phyloP scores from a whole-genome alignment of 192 early-diverging fungal species.

The Rhizophagus clarus region DNA sequence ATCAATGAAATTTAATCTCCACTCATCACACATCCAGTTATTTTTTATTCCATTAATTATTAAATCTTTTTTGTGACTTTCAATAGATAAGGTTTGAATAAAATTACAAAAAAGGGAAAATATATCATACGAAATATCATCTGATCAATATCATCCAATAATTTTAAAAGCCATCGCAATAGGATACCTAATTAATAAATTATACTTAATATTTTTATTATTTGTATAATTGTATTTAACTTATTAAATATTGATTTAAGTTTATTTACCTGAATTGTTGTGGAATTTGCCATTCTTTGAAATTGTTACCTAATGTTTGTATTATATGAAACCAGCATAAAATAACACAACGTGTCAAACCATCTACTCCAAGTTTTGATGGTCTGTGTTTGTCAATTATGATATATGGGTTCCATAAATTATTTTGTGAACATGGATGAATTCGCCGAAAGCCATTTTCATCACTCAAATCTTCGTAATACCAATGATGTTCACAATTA shows the following conservation, averaged over 20 bases:
- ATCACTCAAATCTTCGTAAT: background rate
- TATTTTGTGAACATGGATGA: background rate
- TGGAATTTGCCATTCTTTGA: conserved; percentile 9
- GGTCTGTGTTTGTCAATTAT: conserved; percentile 1
- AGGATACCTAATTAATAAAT: background rate
- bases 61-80: background rate
- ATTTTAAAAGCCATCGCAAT: background rate
- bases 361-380: background rate
- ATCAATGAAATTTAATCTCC: background rate
- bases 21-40: conserved; percentile 6
- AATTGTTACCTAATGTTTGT: background rate
- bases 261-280: background rate
- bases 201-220: too few species aligned
- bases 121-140: background rate
- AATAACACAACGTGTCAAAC: background rate
- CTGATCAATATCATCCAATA: background rate
- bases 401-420: background rate
- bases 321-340: conserved; percentile 18
- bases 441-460: background rate
- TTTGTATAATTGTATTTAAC: too few species aligned
- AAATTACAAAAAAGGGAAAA: conserved; percentile 9
- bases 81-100: background rate
- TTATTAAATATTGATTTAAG: too few species aligned
- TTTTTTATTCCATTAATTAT: conserved; percentile 2
- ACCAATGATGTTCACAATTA: background rate